phyloP scores from a whole-genome alignment of 2,329 filamentous ascomycete species.

The Penicillium vulpinum region DNA sequence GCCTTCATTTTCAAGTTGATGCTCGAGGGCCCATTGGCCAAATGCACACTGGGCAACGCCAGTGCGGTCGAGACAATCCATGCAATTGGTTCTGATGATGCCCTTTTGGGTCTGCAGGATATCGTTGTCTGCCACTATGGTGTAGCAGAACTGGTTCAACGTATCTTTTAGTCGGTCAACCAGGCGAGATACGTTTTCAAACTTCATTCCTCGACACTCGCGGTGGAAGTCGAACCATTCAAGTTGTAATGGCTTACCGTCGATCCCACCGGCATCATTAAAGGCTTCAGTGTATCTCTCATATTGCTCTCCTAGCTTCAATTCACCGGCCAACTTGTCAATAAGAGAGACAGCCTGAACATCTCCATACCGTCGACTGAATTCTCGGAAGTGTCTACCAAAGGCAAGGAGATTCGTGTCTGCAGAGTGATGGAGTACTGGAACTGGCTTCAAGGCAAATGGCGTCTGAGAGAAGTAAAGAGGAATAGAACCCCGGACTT shows the following conservation, averaged over 20 bases:
- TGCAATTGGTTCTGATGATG: slow-evolving; percentile 91
- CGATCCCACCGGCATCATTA: slow-evolving; percentile 61
- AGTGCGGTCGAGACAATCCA: slow-evolving; percentile 96
- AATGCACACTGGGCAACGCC: slow-evolving; percentile 95
- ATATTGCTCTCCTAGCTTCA: slow-evolving; percentile 75
- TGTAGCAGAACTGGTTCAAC: slow-evolving; percentile 72
- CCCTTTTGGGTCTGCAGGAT: slow-evolving; percentile 62
- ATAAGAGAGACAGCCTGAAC: slow-evolving; percentile 82
- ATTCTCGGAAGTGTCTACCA: slow-evolving; percentile 71
- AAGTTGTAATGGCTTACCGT: slow-evolving; percentile 62
- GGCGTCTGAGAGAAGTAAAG: slow-evolving; percentile 94
- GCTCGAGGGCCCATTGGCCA: slow-evolving; percentile 76
- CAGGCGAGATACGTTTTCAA: slow-evolving; percentile 85
- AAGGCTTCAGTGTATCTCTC: slow-evolving; percentile 66
- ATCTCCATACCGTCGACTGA: slow-evolving; percentile 69
- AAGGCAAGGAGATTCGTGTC: slow-evolving; percentile 78
- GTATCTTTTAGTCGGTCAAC: slow-evolving; percentile 67
- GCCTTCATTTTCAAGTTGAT: slow-evolving; percentile 73
- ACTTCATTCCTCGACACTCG: slow-evolving; percentile 93
- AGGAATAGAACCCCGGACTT: slow-evolving; percentile 87
- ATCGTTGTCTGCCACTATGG: slow-evolving; percentile 54
- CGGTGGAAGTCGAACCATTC: slow-evolving; percentile 98
- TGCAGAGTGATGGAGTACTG: slow-evolving; percentile 75
- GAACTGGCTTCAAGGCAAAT: slow-evolving; percentile 86
- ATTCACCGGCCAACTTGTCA: slow-evolving; percentile 82